Evolutionary conservation across 148 eudicot species (phyloP).

Genomic region (Rhododendron molle): DNA sequence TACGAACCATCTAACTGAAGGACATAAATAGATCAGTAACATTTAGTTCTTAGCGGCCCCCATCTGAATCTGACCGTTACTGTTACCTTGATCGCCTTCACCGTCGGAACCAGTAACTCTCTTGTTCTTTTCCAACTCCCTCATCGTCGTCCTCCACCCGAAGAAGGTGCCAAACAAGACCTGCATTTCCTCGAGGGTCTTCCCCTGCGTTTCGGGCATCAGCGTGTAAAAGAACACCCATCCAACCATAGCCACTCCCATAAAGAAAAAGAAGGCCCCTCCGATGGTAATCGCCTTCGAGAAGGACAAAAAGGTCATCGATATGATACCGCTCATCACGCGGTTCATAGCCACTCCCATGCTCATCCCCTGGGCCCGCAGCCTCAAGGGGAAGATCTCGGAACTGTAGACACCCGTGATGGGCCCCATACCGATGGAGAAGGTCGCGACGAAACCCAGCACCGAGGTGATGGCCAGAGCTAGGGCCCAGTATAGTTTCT

Average conservation of each 20-base stretch:
- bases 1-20: not conserved
- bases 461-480: not conserved
- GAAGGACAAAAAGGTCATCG: conserved; percentile 57
- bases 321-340: conserved; percentile 45
- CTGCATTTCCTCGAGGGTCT: conserved; percentile 60
- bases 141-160: conserved; percentile 29
- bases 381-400: conserved; percentile 11
- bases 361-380: conserved; percentile 55
- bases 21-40: not conserved
- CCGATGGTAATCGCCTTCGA: conserved; percentile 51
- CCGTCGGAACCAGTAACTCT: not conserved
- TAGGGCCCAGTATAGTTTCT: not conserved
- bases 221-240: conserved; percentile 57
- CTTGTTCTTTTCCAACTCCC: conserved; percentile 2
- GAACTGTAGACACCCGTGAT: conserved; percentile 41
- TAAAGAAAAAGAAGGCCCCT: conserved; percentile 60
- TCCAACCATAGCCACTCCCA: conserved; percentile 40
- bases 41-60: not conserved
- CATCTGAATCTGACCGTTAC: conserved; percentile 15
- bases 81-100: not conserved
- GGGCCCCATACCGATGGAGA: conserved; percentile 11
- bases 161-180: conserved; percentile 50
- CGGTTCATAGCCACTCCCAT: conserved; percentile 52
- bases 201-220: conserved; percentile 66
- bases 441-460: not conserved